These are phyloP conservation scores for Colletotrichum sp. DNA, from an alignment of 2,329 filamentous ascomycete genomes.

Conservation along the genomic window DNA sequence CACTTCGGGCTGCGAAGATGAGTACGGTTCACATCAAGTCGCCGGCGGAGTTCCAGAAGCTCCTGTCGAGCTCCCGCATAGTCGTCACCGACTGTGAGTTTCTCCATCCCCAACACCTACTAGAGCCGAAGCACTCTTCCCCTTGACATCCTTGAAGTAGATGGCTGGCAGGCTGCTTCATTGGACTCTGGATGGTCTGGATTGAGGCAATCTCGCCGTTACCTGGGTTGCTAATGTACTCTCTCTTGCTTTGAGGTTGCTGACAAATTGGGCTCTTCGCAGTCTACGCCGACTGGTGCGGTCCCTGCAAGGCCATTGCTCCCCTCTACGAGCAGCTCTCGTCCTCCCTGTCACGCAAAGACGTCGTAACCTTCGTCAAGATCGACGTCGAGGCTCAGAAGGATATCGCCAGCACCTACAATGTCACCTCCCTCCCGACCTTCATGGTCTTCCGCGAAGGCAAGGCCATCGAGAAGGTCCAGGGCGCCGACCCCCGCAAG, in stretches of 20 bases:
- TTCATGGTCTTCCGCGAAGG: slow-evolving; percentile 86
- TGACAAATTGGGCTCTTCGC: slow-evolving; percentile 28
- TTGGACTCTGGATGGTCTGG: neutral
- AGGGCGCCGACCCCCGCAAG: slow-evolving; percentile 74
- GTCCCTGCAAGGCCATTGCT: slow-evolving; percentile 82
- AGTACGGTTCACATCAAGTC: slow-evolving; percentile 40
- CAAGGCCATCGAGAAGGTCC: slow-evolving; percentile 69
- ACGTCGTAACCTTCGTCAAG: slow-evolving; percentile 83
- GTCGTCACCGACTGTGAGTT: slow-evolving; percentile 89
- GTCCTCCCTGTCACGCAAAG: slow-evolving; percentile 69
- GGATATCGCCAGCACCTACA: slow-evolving; percentile 75
- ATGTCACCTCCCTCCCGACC: slow-evolving; percentile 81
- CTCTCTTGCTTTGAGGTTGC: slow-evolving; percentile 17
- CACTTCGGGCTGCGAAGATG: slow-evolving; percentile 30
- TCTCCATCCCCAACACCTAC: neutral
- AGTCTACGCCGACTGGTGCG: slow-evolving; percentile 92
- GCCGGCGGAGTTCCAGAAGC: slow-evolving; percentile 66
- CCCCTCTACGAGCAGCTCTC: slow-evolving; percentile 84
- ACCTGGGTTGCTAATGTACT: neutral
- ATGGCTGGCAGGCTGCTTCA: neutral
- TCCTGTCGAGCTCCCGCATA: slow-evolving; percentile 75
- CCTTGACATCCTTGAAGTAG: slow-evolving; percentile 25
- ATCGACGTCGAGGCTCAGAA: slow-evolving; percentile 81
- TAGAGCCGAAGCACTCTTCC: slow-evolving; percentile 25
- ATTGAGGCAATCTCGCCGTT: neutral